Evolutionary conservation across 2,329 filamentous ascomycete species (phyloP).

Genomic region (Penicillium brasilianum): DNA sequence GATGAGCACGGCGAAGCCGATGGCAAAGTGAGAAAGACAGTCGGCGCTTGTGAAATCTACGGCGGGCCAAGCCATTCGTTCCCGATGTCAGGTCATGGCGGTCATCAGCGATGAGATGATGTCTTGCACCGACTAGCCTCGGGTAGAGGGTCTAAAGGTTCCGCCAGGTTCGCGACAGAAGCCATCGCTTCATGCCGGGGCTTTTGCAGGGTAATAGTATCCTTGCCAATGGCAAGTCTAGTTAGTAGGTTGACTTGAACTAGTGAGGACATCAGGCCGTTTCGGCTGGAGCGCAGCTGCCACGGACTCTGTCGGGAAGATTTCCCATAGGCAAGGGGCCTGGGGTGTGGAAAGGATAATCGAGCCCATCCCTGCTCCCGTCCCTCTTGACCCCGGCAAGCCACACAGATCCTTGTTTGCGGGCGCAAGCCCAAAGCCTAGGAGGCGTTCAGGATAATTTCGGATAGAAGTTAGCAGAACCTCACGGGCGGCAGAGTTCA

Average conservation of each 20-base stretch:
- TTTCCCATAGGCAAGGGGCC: slow-evolving; percentile 25
- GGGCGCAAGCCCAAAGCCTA: slow-evolving; percentile 1
- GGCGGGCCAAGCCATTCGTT: slow-evolving; percentile 1
- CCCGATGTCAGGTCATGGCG: background rate
- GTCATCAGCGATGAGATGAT: background rate
- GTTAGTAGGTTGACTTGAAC: background rate
- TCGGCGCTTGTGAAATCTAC: background rate
- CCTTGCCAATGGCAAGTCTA: background rate
- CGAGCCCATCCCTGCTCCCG: background rate
- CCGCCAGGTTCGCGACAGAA: background rate
- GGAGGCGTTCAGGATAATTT: slow-evolving; percentile 8
- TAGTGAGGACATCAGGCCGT: background rate
- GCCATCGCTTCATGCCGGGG: background rate
- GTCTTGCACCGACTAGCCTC: background rate
- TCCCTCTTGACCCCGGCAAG: background rate
- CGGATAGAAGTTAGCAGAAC: slow-evolving; percentile 1
- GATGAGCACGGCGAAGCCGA: slow-evolving; percentile 4
- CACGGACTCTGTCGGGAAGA: slow-evolving; percentile 29
- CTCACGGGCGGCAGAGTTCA: background rate
- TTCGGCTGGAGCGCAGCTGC: background rate
- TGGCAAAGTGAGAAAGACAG: background rate
- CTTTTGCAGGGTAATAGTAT: background rate
- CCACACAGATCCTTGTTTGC: slow-evolving; percentile 9
- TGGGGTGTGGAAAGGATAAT: background rate
- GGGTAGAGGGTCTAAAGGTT: slow-evolving; percentile 4